Conservation (phyloP, 768 basidiomycete species). For the Pulveroboletus sp. region DNA sequence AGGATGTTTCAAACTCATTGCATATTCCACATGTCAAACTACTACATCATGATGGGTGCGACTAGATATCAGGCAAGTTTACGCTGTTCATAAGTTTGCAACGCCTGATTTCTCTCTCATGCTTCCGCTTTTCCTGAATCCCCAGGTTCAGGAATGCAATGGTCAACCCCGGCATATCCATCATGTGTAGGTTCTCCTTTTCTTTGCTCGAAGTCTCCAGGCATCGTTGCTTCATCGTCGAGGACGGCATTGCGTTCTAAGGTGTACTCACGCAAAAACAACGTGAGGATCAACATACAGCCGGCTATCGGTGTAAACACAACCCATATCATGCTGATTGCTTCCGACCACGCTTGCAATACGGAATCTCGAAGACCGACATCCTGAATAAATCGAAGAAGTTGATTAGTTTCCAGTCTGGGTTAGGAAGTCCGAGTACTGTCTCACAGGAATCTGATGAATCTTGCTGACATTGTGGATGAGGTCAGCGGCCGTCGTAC, state of each 20-base stretch:
- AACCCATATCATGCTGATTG: conserved; percentile 65
- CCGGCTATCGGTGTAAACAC: conserved; percentile 59
- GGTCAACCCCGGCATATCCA: no score
- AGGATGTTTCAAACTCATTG: no score
- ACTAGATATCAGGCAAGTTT: no score
- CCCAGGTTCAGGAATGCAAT: background rate
- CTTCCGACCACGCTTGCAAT: conserved; percentile 62
- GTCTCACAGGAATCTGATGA: conserved; percentile 29
- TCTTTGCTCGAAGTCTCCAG: conserved; percentile 35
- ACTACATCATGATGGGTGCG: no score
- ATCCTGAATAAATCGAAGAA: conserved; percentile 42
- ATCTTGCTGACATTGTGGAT: conserved; percentile 46
- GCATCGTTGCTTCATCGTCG: conserved; percentile 22
- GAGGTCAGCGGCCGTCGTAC: conserved; percentile 42
- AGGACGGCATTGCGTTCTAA: conserved; percentile 51
- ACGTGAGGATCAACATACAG: conserved; percentile 45
- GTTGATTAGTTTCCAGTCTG: background rate
- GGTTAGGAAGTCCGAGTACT: no score
- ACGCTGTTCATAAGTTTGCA: no score
- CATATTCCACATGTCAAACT: no score
- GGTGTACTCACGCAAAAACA: conserved; percentile 61
- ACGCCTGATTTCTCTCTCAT: no score
- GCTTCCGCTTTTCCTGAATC: no score
- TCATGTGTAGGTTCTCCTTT: background rate
- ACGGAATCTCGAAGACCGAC: conserved; percentile 45